Percentiles rank a stretch among this genome's conserved stretches.
These are phyloP conservation scores for Apostasia ramifera DNA, from an alignment of 106 monocot species.

Conservation along the genomic window DNA sequence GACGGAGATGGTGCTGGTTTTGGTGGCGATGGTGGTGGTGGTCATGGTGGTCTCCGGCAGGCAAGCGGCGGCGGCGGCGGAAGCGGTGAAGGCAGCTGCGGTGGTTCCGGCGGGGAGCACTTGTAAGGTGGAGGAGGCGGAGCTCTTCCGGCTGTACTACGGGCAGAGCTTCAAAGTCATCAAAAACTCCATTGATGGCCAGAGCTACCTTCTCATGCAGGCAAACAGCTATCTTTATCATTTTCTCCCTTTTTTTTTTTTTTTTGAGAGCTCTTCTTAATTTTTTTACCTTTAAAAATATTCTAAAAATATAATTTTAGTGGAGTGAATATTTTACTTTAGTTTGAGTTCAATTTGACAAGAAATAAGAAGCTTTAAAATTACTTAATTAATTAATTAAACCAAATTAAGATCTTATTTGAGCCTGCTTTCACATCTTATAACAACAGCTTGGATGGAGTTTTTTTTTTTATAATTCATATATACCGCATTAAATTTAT, in stretches of 20 bases:
- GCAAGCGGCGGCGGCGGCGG: background rate
- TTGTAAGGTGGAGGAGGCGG: conserved; percentile 62
- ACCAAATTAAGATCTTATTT: too few species aligned
- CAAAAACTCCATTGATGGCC: conserved; percentile 85
- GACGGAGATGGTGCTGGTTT: background rate
- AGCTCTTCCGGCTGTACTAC: conserved; percentile 79
- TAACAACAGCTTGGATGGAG: too few species aligned
- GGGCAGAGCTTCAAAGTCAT: conserved; percentile 97
- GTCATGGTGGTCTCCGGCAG: background rate
- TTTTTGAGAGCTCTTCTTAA: too few species aligned
- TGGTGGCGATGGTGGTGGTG: background rate
- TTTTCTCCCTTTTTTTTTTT: background rate
- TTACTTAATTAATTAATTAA: too few species aligned
- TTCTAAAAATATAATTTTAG: too few species aligned
- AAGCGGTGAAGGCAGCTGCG: background rate
- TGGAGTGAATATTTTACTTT: too few species aligned
- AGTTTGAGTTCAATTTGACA: too few species aligned
- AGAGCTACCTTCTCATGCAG: conserved; percentile 98
- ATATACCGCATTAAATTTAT: too few species aligned
- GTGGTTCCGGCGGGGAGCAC: conserved; percentile 32
- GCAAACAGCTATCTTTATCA: conserved; percentile 6
- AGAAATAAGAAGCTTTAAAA: too few species aligned
- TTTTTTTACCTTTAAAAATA: too few species aligned
- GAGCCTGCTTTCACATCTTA: too few species aligned
- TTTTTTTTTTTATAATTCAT: too few species aligned